Percentiles rank a stretch among this genome's conserved stretches.
Evolutionary conservation across 441 rosid genomes (phyloP).

Genomic region (Jatropha multifida): DNA sequence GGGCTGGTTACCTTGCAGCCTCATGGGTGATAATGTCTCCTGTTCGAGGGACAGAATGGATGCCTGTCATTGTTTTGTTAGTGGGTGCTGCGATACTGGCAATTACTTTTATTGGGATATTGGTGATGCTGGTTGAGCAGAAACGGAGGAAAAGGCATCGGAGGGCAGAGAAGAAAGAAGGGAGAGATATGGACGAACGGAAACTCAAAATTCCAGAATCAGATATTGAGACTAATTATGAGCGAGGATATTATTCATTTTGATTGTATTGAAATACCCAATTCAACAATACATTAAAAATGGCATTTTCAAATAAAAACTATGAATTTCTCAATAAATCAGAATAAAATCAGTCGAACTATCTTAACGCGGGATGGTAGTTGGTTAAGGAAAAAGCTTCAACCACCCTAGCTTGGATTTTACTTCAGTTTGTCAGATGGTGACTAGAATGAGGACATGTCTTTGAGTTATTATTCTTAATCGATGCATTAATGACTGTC

Average conservation of each 20-base stretch:
- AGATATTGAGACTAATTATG: background rate
- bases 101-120: background rate
- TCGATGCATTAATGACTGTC: no score
- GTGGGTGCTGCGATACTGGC: background rate
- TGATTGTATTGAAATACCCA: background rate
- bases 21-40: conserved; percentile 15
- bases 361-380: no score
- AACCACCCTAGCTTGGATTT: no score
- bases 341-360: no score
- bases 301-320: no score
- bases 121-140: background rate
- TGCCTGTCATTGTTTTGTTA: background rate
- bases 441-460: no score
- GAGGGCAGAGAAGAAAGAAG: background rate
- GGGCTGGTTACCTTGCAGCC: conserved; percentile 28
- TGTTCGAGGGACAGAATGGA: background rate
- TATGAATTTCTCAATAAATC: no score
- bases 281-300: no score
- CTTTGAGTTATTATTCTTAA: no score
- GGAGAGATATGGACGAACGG: background rate
- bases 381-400: no score
- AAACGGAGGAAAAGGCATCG: background rate
- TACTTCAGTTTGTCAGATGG: no score
- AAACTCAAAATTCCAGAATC: background rate
- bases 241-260: background rate